A percentile compares a stretch with the other conserved stretches of the same genome.
Conservation (phyloP, 2,329 filamentous ascomycete species). For the Boeremia lycopersici region DNA sequence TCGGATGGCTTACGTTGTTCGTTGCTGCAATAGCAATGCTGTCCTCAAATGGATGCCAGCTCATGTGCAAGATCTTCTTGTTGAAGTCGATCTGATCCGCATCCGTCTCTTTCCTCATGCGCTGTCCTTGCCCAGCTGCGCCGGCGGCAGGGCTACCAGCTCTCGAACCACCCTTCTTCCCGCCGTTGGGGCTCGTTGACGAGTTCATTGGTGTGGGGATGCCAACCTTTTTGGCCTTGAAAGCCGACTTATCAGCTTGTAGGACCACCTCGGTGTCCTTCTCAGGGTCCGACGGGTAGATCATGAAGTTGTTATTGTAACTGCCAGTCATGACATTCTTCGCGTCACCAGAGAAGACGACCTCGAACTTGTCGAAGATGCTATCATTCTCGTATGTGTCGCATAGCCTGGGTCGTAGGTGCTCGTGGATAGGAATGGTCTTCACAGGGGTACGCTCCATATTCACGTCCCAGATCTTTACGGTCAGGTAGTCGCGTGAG, state of each 20-base stretch:
- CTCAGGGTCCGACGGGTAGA: conserved; percentile 93
- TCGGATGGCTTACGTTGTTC: conserved; percentile 81
- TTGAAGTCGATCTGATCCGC: conserved; percentile 99
- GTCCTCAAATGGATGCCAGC: conserved; percentile 99
- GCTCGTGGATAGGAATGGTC: conserved; percentile 98
- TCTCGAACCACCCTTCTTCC: conserved; percentile 87
- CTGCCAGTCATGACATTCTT: conserved; percentile 99
- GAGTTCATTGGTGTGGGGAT: conserved; percentile 96
- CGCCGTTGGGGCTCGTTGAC: conserved; percentile 72
- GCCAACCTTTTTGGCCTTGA: conserved; percentile 99
- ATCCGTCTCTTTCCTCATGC: conserved; percentile 99
- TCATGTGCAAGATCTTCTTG: conserved; percentile 99
- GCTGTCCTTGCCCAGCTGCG: conserved; percentile 75
- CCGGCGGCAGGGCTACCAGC: conserved; percentile 84
- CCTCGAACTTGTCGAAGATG: conserved; percentile 99
- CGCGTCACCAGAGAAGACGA: conserved; percentile 96
- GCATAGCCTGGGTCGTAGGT: conserved; percentile 89
- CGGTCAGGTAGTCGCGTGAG: conserved; percentile 95
- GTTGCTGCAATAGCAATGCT: conserved; percentile 99
- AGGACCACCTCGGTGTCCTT: conserved; percentile 97
- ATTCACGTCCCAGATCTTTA: conserved; percentile 99
- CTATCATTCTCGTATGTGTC: conserved; percentile 99
- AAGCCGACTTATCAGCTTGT: conserved; percentile 97
- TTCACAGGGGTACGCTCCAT: conserved; percentile 98
- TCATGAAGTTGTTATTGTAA: conserved; percentile 99